Evolutionary conservation across 106 monocot species (phyloP).

Genomic region (Agapanthus africanus): DNA sequence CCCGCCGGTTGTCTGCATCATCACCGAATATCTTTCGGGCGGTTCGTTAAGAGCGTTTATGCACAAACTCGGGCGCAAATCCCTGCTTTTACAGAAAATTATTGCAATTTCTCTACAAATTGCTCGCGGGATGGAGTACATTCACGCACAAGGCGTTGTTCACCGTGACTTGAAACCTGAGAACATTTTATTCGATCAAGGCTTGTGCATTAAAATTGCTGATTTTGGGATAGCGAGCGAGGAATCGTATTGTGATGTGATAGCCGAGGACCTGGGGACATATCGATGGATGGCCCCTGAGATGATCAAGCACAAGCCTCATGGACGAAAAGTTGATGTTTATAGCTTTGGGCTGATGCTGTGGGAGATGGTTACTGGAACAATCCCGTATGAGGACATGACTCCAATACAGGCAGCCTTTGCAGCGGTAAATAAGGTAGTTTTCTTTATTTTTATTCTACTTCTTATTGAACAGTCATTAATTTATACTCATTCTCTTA

Average conservation of each 20-base stretch:
- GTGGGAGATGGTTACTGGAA: constrained; percentile 75
- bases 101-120: constrained; percentile 49
- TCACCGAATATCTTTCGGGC: constrained; percentile 71
- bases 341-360: constrained; percentile 76
- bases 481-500: neutral
- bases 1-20: constrained; percentile 49
- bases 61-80: constrained; percentile 51
- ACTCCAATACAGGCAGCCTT: constrained; percentile 84
- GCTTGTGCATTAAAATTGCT: constrained; percentile 50
- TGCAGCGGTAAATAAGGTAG: constrained; percentile 84
- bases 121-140: constrained; percentile 70
- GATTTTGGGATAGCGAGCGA: constrained; percentile 84
- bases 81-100: constrained; percentile 44
- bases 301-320: constrained; percentile 65
- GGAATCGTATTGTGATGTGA: constrained; percentile 45
- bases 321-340: constrained; percentile 72
- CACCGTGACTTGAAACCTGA: constrained; percentile 84
- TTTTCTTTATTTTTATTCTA: no score
- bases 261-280: constrained; percentile 62
- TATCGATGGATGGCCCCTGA: constrained; percentile 91
- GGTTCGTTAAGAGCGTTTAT: constrained; percentile 66
- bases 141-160: constrained; percentile 74
- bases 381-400: constrained; percentile 74
- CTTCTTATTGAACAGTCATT: no score
- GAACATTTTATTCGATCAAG: constrained; percentile 60